Percentiles rank a stretch among this genome's conserved stretches.
Conservation (phyloP, 441 rosid genomes). For the Aquilaria agallochum region DNA sequence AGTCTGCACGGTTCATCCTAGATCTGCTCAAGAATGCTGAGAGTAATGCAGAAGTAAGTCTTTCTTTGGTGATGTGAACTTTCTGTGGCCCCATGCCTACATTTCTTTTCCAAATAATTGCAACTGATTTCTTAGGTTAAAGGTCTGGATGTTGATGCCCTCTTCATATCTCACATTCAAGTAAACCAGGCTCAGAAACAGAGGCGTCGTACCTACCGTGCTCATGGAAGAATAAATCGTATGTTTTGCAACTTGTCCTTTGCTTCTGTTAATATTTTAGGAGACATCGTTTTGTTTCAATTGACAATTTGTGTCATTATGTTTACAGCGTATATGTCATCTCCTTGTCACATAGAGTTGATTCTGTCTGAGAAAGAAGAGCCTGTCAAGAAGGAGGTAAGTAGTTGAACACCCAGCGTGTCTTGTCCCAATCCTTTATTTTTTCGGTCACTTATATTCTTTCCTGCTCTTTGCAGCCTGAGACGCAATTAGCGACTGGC, state of each 20-base stretch:
- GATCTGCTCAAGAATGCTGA: conserved; percentile 94
- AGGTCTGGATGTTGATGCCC: conserved; percentile 91
- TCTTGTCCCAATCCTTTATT: not conserved
- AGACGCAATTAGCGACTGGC: conserved; percentile 65
- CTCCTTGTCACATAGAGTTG: conserved; percentile 95
- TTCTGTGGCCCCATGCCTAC: not conserved
- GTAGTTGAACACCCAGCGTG: too few species aligned
- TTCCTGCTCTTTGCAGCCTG: conserved; percentile 39
- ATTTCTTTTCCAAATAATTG: not conserved
- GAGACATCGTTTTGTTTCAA: not conserved
- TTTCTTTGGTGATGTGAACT: not conserved
- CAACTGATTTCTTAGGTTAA: conserved; percentile 51
- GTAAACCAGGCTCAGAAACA: conserved; percentile 99
- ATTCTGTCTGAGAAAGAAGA: conserved; percentile 91
- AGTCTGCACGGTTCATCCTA: conserved; percentile 79
- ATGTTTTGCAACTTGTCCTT: conserved; percentile 19
- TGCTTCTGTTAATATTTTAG: not conserved
- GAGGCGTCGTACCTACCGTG: conserved; percentile 87
- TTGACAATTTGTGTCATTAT: not conserved
- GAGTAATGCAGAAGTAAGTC: conserved; percentile 83
- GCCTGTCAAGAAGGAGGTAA: conserved; percentile 92
- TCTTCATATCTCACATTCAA: conserved; percentile 82
- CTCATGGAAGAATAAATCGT: conserved; percentile 99
- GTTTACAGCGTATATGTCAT: conserved; percentile 87
- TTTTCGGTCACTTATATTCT: not conserved